Evolutionary conservation across 768 basidiomycete species (phyloP).

Genomic region (Boletus barrowsii): DNA sequence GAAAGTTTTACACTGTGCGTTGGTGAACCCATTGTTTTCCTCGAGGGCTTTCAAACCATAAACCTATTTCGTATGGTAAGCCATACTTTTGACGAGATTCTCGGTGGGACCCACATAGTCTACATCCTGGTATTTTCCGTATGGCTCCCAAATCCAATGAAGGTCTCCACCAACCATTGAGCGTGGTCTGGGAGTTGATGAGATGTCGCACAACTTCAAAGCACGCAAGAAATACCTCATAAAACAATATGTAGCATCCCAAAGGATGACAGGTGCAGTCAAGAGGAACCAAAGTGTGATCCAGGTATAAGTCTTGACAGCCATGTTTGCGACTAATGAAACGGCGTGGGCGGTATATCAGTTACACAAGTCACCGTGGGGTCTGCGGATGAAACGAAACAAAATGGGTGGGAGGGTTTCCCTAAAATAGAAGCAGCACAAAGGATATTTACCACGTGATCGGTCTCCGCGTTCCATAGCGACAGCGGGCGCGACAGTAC

Average conservation of each 20-base stretch:
- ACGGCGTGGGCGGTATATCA: too few species aligned
- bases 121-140: slow-evolving; percentile 72
- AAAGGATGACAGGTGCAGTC: slow-evolving; percentile 49
- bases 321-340: slow-evolving; percentile 33
- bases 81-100: not conserved
- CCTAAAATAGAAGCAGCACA: too few species aligned
- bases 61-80: slow-evolving; percentile 42
- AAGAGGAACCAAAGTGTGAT: slow-evolving; percentile 68
- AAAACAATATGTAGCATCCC: slow-evolving; percentile 83
- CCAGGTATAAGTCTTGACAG: slow-evolving; percentile 53
- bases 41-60: slow-evolving; percentile 71
- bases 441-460: slow-evolving; percentile 2
- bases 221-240: slow-evolving; percentile 48
- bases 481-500: too few species aligned
- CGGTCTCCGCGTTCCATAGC: too few species aligned
- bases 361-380: too few species aligned
- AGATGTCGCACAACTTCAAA: not conserved
- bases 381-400: too few species aligned
- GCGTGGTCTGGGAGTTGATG: slow-evolving; percentile 55
- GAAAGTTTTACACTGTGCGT: slow-evolving; percentile 68
- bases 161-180: slow-evolving; percentile 87
- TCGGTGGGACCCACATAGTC: slow-evolving; percentile 33
- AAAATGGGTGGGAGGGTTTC: too few species aligned
- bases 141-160: slow-evolving; percentile 90
- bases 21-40: slow-evolving; percentile 74